Conservation (phyloP, 2,329 filamentous ascomycete genomes). For the Mariannaea sp. region DNA sequence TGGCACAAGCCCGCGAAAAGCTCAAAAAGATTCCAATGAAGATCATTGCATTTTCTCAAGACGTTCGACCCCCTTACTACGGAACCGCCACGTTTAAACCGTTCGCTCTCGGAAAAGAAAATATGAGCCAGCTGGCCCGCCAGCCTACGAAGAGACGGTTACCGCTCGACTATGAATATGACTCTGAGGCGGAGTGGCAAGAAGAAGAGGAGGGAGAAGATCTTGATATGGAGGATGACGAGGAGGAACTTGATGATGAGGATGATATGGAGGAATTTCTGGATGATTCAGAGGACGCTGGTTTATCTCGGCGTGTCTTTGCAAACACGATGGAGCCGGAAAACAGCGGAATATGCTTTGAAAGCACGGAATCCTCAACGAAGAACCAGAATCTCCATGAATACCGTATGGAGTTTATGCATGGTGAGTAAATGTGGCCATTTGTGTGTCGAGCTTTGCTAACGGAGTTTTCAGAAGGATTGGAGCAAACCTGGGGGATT, state of each 20-base stretch:
- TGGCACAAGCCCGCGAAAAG: constrained; percentile 43
- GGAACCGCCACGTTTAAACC: constrained; percentile 72
- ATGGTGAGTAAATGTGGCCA: constrained; percentile 56
- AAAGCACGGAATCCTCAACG: constrained; percentile 58
- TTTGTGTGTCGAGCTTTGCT: constrained; percentile 6
- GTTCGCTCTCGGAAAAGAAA: constrained; percentile 48
- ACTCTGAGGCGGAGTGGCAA: constrained; percentile 87
- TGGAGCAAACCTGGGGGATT: constrained; percentile 62
- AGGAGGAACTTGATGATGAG: constrained; percentile 74
- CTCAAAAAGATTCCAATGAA: constrained; percentile 66
- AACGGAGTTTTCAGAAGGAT: constrained; percentile 45
- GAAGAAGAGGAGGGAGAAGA: constrained; percentile 75
- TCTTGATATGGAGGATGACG: constrained; percentile 68
- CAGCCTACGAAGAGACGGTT: constrained; percentile 61
- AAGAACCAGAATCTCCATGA: constrained; percentile 57
- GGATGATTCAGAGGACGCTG: constrained; percentile 79
- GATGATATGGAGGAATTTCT: constrained; percentile 90
- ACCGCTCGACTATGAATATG: constrained; percentile 78
- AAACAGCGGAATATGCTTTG: constrained; percentile 84
- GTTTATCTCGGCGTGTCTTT: constrained; percentile 60
- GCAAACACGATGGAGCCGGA: constrained; percentile 75
- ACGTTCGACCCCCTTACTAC: constrained; percentile 71
- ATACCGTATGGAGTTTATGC: constrained; percentile 76
- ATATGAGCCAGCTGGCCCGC: constrained; percentile 57
- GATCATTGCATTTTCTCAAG: constrained; percentile 63